Conservation (phyloP, 441 rosid species). For the Gossypium davidsonii region DNA sequence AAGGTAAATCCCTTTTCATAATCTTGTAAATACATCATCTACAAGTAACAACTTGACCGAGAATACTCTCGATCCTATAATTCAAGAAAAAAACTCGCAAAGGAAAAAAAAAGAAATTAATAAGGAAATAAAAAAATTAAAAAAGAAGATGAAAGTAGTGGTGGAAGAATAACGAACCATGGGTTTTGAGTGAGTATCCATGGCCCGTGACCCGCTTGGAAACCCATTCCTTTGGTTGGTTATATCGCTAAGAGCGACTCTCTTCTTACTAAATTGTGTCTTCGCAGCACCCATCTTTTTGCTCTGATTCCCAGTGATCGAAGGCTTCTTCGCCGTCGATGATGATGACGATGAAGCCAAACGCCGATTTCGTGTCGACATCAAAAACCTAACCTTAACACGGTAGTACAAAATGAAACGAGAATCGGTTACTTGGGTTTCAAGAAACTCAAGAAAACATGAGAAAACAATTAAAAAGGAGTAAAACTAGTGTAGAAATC, state of each 20-base stretch:
- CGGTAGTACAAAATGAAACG: background rate
- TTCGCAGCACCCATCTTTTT: background rate
- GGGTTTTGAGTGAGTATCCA: slow-evolving; percentile 2
- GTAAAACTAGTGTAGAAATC: background rate
- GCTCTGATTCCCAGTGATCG: background rate
- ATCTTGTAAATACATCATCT: background rate
- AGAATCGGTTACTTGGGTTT: background rate
- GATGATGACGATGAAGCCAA: background rate
- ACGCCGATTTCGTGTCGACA: slow-evolving; percentile 1
- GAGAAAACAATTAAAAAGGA: background rate
- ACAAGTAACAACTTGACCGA: background rate
- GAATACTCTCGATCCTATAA: background rate
- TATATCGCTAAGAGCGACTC: slow-evolving; percentile 12
- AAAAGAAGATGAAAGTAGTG: background rate
- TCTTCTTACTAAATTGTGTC: background rate
- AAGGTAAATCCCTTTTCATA: background rate
- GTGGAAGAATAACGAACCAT: slow-evolving; percentile 11
- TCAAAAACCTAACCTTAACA: background rate
- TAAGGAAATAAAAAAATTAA: background rate
- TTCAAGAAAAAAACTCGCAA: background rate
- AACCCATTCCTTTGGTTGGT: slow-evolving; percentile 20
- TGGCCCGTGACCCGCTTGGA: background rate
- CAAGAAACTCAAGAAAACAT: background rate
- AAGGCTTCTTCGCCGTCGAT: background rate
- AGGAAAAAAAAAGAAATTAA: background rate